A percentile compares a stretch with the other conserved stretches of the same genome.
These are phyloP conservation scores for Plasmodium ovale DNA, from an alignment of 169 alveolate species.

Conservation along the genomic window DNA sequence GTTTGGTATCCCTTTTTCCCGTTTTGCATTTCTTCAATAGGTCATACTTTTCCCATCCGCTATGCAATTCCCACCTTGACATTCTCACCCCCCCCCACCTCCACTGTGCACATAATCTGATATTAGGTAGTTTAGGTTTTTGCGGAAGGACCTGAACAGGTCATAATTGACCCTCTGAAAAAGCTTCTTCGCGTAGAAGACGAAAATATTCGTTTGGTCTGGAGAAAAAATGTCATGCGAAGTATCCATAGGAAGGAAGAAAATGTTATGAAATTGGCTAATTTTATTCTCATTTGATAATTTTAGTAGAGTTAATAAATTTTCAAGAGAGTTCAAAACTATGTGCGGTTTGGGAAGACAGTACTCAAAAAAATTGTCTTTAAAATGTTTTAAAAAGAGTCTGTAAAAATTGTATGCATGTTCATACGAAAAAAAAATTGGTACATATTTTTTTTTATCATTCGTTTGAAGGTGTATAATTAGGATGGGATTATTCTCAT, in stretches of 20 bases:
- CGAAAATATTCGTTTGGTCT: conserved; percentile 1
- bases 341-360: conserved; percentile 53
- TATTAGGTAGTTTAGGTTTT: conserved; percentile 61
- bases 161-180: conserved; percentile 65
- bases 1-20: too few species aligned
- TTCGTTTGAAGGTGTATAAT: conserved; percentile 55
- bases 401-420: conserved; percentile 60
- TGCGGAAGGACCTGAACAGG: conserved; percentile 69
- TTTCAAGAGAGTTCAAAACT: conserved; percentile 51
- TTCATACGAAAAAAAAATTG: conserved; percentile 61
- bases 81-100: not conserved
- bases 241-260: conserved; percentile 41
- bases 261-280: conserved; percentile 26
- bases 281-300: conserved; percentile 37
- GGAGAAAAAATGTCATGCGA: conserved; percentile 23
- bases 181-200: conserved; percentile 33
- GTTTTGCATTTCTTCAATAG: too few species aligned
- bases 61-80: not conserved
- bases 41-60: too few species aligned
- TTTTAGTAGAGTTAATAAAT: conserved; percentile 24
- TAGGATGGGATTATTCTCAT: not conserved
- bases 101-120: conserved; percentile 43
- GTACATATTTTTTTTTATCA: conserved; percentile 57
- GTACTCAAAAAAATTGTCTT: conserved; percentile 34
- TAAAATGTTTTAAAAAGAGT: conserved; percentile 27